Evolutionary conservation across 129 eudicot genomes (phyloP).

Genomic region (Flaveria ramosissima): DNA sequence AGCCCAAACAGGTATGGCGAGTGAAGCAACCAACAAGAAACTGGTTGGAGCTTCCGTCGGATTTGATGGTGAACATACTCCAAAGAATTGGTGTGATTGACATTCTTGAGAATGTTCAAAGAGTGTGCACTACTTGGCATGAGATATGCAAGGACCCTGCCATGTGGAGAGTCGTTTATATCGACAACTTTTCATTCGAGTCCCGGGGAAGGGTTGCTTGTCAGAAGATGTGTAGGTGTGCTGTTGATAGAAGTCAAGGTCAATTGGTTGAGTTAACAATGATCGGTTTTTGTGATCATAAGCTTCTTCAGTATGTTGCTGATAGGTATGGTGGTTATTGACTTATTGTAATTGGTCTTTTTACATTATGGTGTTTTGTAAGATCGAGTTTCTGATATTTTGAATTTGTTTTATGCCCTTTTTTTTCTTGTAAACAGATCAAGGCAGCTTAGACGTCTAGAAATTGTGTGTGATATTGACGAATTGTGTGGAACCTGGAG

Average conservation of each 20-base stretch:
- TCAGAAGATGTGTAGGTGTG: not conserved
- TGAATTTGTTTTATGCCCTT: too few species aligned
- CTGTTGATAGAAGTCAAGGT: slow-evolving; percentile 8
- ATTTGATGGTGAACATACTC: not conserved
- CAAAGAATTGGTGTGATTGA: not conserved
- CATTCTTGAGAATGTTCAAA: not conserved
- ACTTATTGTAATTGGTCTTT: not conserved
- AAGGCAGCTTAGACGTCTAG: slow-evolving; percentile 6
- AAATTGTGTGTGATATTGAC: not conserved
- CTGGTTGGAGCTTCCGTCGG: slow-evolving; percentile 15
- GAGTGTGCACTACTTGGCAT: slow-evolving; percentile 7
- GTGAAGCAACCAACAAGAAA: slow-evolving; percentile 7
- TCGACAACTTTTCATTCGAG: not conserved
- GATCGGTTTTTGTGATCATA: not conserved
- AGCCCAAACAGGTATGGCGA: not conserved
- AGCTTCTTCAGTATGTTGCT: slow-evolving; percentile 1
- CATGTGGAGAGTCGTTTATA: not conserved
- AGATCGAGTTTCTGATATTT: not conserved
- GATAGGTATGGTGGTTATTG: not conserved
- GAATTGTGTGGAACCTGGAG: not conserved
- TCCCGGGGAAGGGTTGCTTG: not conserved
- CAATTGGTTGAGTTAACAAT: not conserved
- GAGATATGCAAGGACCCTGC: slow-evolving; percentile 11
- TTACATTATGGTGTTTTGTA: not conserved
- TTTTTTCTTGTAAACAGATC: not conserved